Base-by-base conservation (phyloP, 371 early-diverging fungal genomes). In the Cladochytrium tenue region DNA sequence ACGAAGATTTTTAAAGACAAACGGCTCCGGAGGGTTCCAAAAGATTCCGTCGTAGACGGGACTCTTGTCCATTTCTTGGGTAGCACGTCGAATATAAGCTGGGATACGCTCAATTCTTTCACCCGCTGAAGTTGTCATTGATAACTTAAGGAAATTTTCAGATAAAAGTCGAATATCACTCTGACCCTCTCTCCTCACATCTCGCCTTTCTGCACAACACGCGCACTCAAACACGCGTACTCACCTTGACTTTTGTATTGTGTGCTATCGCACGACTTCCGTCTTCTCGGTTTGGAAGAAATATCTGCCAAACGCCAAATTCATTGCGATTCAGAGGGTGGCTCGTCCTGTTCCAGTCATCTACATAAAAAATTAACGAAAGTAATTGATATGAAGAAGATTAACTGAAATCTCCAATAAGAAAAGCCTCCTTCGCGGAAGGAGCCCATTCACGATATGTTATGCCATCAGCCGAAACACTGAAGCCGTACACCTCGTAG, bases 371-470 rank as follows among this genome's bases (percentile, higher is more conserved):
- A 58, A 1, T 53, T 15, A 25, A 32, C 2, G 27, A 17, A 32
- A 34, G 26, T 33, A n/a, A 13, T 20, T 30, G 25, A 26, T 50
- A 62, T 15, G 17, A 13, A 33, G n/a, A 15, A 53, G 23, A 1
- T n/a, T 20, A 4, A 92, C 94, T 96, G 76, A 96, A 96, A 61
- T 96, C 96, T 32, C 97, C 97, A 50, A 95, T 87, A 26, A 96
- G 84, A 67, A 81, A 89, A 15, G 95, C 95, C 32, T 80, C 77
- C 17, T 66, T 72, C 20, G 91, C 96, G 62, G 88, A 89, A 2
- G 96, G 97, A 15, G 96, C 96, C 95, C 95, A 96, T 76, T 97
- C 97, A 17, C 95, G 87, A 75, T 95, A 97, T 7, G 81, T 75
- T 65, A 95, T 88, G 27, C 85, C 85, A 3, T 85, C 77, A 26